Evolutionary conservation across 139 green algal genomes (phyloP).

Genomic region (Closterium sp.): DNA sequence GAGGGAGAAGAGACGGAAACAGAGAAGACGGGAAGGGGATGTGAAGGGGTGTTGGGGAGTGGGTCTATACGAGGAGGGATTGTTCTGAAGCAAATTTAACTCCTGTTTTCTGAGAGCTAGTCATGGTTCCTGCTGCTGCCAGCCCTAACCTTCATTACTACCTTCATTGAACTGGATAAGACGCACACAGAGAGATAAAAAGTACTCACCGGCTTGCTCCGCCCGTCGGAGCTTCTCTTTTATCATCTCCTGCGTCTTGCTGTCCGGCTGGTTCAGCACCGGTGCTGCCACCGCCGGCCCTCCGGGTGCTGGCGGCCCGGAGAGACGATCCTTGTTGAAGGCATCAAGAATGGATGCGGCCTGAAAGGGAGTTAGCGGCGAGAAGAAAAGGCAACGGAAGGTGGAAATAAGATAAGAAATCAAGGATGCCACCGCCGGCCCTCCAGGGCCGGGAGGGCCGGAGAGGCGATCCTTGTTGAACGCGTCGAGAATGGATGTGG

Average conservation of each 20-base stretch:
- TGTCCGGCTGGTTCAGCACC: not conserved
- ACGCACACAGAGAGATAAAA: not conserved
- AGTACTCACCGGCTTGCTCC: slow-evolving; percentile 13
- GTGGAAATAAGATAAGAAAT: too few relatives aligned
- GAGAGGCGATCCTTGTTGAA: slow-evolving; percentile 10
- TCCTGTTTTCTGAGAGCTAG: too few relatives aligned
- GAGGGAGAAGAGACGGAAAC: not conserved
- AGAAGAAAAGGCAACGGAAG: not conserved
- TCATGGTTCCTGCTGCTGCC: too few relatives aligned
- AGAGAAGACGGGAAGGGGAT: too few relatives aligned
- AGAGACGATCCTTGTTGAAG: slow-evolving; percentile 7
- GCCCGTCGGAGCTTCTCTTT: slow-evolving; percentile 46
- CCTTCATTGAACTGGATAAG: too few relatives aligned
- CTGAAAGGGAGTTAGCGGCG: not conserved
- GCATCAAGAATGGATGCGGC: slow-evolving; percentile 16
- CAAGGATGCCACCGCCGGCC: too few relatives aligned
- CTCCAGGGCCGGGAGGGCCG: not conserved
- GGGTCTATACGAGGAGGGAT: too few relatives aligned
- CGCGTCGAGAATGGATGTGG: slow-evolving; percentile 1
- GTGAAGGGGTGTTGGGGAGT: too few relatives aligned
- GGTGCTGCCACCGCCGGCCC: not conserved
- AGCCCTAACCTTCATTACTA: too few relatives aligned
- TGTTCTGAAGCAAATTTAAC: too few relatives aligned
- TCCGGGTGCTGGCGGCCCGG: too few relatives aligned
- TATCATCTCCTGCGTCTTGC: slow-evolving; percentile 43